Base-by-base conservation (phyloP, 495 filamentous ascomycete genomes). In the Xylaria nigripes region DNA sequence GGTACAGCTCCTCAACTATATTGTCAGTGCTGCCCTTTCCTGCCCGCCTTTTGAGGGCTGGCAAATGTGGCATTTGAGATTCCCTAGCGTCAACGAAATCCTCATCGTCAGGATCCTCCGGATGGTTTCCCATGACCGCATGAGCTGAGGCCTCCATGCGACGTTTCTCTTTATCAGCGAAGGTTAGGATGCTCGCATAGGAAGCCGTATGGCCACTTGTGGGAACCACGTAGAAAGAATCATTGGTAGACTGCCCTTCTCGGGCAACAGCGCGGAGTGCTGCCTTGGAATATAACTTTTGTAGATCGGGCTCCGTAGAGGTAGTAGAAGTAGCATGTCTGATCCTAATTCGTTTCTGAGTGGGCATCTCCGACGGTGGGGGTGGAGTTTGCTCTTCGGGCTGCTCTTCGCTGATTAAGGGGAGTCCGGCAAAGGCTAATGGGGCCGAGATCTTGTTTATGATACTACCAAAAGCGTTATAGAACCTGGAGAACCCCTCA, bases 171-270 rank as follows among this genome's bases (percentile, higher is more conserved):
- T 83, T 86, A 48, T 86, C 79, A 2, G 82, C 85, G 52, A 86
- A 81, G 8, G 80, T 81, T 1, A 96, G 72, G 24, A 98, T 94
- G 42, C 82, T 86, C 3, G 93, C 91, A 64, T 97, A 98, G 0
- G 88, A 87, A 40, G 87, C 81, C 0, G 90, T 95, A 52, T 89
- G 87, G 24, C 93, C 93, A 5, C 87, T 87, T 0, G 86, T 84
- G 8, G 92, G 93, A 0, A 98, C 93, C 1, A 98, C 87, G 64
- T 96, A 96, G 74, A 97, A 98, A 24, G 85, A 90, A 64, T 96
- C 90, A 32, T 82, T 81, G 23, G 73, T 72, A 7, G 70, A 75
- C 18, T 83, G 70, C 9, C 67, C 70, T 34, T 72, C 72, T 24
- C 67, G 63, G 6, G 64, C 54, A n/a, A 78, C 72, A 10, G 89